Percentiles rank a stretch among this genome's conserved stretches.
These are phyloP conservation scores for Xylaria sp. DNA, from an alignment of 2,329 filamentous ascomycete species.

Conservation along the genomic window DNA sequence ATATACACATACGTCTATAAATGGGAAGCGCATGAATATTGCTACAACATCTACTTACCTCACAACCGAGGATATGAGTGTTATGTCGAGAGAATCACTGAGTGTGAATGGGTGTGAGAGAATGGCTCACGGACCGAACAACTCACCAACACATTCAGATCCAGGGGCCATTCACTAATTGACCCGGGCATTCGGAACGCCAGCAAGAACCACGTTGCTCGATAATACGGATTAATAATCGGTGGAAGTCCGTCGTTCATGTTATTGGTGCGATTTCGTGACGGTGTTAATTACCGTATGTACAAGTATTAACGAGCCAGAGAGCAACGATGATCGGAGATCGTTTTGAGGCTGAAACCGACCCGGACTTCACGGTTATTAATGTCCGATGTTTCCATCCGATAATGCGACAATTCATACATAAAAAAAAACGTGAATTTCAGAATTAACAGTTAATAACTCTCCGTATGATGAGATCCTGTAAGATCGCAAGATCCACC, in stretches of 20 bases:
- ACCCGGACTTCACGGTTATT: background rate
- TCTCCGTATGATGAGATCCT: background rate
- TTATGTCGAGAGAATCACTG: too few species aligned
- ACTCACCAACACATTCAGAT: too few species aligned
- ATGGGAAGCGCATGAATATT: background rate
- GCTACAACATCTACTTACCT: too few species aligned
- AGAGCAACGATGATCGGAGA: conserved; percentile 1
- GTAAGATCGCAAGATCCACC: background rate
- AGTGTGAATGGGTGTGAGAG: background rate
- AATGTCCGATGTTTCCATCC: background rate
- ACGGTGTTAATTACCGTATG: background rate
- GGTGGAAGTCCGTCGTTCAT: too few species aligned
- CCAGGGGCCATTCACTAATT: too few species aligned
- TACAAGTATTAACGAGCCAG: background rate
- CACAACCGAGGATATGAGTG: too few species aligned
- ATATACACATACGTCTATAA: background rate
- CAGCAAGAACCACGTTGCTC: too few species aligned
- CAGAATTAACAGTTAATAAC: background rate
- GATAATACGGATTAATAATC: too few species aligned
- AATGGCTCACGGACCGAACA: background rate
- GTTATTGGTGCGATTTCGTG: too few species aligned
- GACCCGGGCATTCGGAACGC: too few species aligned
- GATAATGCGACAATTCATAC: background rate
- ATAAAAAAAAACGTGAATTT: background rate
- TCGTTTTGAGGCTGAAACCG: conserved; percentile 12